Percentiles rank a stretch among this genome's conserved stretches.
Conservation (phyloP, 192 early-diverging fungal species). For the Coemansia javaensis region DNA sequence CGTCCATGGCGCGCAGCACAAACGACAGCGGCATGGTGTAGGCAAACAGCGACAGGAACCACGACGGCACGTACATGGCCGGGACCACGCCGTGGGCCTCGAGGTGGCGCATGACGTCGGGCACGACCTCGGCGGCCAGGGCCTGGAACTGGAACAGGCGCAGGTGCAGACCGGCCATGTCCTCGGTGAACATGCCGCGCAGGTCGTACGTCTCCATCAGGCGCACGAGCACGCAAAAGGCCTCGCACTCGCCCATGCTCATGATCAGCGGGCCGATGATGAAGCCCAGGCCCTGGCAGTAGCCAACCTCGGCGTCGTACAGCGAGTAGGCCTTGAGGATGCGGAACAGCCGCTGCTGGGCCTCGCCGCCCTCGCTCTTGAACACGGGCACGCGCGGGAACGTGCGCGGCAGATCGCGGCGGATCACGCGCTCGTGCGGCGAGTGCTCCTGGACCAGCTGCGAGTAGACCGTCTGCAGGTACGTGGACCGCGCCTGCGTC, state of each 20-base stretch:
- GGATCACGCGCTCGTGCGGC: slow-evolving; percentile 86
- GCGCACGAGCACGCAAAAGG: slow-evolving; percentile 91
- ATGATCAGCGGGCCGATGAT: slow-evolving; percentile 88
- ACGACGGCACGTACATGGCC: slow-evolving; percentile 92
- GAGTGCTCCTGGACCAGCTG: slow-evolving; percentile 69
- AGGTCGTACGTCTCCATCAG: slow-evolving; percentile 92
- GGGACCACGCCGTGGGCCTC: slow-evolving; percentile 64
- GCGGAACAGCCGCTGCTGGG: slow-evolving; percentile 81
- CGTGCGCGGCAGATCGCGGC: slow-evolving; percentile 86
- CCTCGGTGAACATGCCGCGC: slow-evolving; percentile 87
- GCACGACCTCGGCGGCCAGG: slow-evolving; percentile 70
- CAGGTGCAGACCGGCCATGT: slow-evolving; percentile 91
- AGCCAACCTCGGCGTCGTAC: slow-evolving; percentile 92
- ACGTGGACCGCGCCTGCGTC: slow-evolving; percentile 72
- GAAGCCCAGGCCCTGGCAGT: slow-evolving; percentile 97
- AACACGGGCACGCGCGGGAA: slow-evolving; percentile 90
- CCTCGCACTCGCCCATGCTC: slow-evolving; percentile 92
- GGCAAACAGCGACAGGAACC: slow-evolving; percentile 97
- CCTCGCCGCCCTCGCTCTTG: slow-evolving; percentile 70
- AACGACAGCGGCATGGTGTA: slow-evolving; percentile 88
- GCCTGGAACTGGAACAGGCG: slow-evolving; percentile 81
- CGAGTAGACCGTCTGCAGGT: slow-evolving; percentile 75
- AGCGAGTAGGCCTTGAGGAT: slow-evolving; percentile 90
- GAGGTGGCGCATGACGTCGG: slow-evolving; percentile 74
- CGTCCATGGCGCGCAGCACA: slow-evolving; percentile 89